phyloP scores from a whole-genome alignment of 2,329 filamentous ascomycete species.

The Ceratocystis variospora region DNA sequence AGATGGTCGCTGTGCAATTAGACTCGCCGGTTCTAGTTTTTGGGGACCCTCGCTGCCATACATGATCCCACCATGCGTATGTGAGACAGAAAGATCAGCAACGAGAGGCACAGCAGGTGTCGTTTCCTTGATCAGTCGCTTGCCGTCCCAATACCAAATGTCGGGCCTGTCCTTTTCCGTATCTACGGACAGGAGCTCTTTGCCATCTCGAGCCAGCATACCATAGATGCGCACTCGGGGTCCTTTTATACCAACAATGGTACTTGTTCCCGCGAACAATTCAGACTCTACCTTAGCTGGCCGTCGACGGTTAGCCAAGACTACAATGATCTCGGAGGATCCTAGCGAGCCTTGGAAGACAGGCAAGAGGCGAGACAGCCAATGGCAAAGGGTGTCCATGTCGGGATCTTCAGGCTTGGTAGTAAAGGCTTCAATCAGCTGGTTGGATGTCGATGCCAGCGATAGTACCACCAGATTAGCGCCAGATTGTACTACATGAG shows the following conservation, averaged over 20 bases:
- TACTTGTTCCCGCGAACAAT: neutral
- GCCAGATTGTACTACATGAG: neutral
- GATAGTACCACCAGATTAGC: neutral
- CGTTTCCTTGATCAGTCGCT: neutral
- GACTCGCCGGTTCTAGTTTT: neutral
- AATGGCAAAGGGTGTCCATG: neutral
- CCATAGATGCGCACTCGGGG: neutral
- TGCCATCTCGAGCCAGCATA: neutral
- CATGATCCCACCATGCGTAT: neutral
- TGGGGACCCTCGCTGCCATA: no score
- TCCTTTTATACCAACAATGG: neutral
- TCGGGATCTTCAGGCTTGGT: constrained; percentile 1
- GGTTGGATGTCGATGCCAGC: neutral
- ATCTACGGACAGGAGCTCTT: neutral
- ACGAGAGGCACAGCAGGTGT: neutral
- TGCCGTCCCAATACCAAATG: neutral
- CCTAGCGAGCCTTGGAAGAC: neutral
- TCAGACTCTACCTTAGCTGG: neutral
- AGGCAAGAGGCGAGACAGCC: neutral
- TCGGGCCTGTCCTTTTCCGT: neutral
- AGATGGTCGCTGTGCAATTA: neutral
- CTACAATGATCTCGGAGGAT: neutral
- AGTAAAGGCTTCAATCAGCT: neutral
- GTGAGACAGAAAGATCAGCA: neutral
- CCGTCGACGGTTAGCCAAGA: neutral